These are phyloP conservation scores for Penicillium paradoxum DNA, from an alignment of 495 filamentous ascomycete genomes.

Conservation along the genomic window DNA sequence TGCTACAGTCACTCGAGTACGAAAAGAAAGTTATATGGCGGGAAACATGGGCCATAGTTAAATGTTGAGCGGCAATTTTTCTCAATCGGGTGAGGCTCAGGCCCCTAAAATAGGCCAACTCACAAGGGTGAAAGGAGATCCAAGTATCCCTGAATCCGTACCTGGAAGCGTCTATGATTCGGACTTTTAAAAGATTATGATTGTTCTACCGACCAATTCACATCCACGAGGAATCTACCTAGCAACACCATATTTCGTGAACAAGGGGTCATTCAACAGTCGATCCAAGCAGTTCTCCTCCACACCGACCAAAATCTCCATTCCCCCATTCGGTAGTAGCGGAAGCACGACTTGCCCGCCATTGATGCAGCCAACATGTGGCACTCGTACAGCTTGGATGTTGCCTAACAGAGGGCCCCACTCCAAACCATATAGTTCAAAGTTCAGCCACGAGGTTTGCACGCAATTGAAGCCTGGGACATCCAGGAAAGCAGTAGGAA, in stretches of 20 bases:
- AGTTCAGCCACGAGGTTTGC: conserved; percentile 28
- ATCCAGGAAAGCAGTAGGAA: conserved; percentile 31
- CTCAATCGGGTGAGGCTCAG: too few species aligned
- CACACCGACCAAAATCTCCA: conserved; percentile 34
- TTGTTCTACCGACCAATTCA: too few species aligned
- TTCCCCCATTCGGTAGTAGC: conserved; percentile 28
- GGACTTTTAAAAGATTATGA: too few species aligned
- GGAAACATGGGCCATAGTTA: too few species aligned
- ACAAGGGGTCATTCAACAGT: conserved; percentile 25
- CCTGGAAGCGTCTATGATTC: too few species aligned
- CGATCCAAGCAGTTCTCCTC: conserved; percentile 21
- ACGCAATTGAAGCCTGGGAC: conserved; percentile 30
- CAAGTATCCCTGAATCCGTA: too few species aligned
- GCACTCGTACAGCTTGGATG: conserved; percentile 29
- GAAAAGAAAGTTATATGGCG: too few species aligned
- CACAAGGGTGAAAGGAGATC: too few species aligned
- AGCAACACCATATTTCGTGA: conserved; percentile 23
- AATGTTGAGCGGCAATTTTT: too few species aligned
- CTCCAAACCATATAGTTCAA: conserved; percentile 28
- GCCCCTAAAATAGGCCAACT: too few species aligned
- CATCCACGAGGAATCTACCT: background rate
- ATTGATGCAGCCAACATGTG: conserved; percentile 30
- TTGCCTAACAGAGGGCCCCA: conserved; percentile 32
- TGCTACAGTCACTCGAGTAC: too few species aligned
- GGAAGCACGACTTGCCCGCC: conserved; percentile 34